Base-by-base conservation (phyloP, 1,284 basidiomycete genomes). In the Gymnopus androsaceus region DNA sequence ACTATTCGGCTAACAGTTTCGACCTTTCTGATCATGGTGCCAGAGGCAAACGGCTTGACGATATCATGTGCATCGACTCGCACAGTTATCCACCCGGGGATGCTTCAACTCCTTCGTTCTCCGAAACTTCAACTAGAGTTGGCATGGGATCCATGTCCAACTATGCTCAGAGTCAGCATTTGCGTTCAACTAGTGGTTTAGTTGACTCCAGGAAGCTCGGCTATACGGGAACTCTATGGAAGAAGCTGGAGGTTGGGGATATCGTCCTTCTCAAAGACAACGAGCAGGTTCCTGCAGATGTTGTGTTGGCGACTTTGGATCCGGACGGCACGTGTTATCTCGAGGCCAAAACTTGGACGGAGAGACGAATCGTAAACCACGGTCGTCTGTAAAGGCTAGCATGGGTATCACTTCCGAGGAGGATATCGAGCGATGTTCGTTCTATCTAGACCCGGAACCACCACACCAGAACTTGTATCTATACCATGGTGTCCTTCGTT, bases 201-300 rank as follows among this genome's bases (percentile, higher is more conserved):
- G 74, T 97, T n/a, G n/a, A 97, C 70, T 94, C 88, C 80, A 75
- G 74, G 45, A 83, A 84, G 94, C 0, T 83, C 87, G 0, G 88
- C 92, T 1, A 80, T 83, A 27, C 98, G 95, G 95, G 95, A 98
- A 98, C 96, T 3, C 76, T 98, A 1, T 99, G 96, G 96, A 98
- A 98, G 79, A 98, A 98, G 77, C 80, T 99, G 47, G 94, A 97
- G 70, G 95, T 98, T 4, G 96, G 96, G n/a, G 96, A 98, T 68
- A 74, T 98, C 23, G 92, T 99, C 23, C 75, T 98, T 2, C 77
- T 98, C 25, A 80, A 88, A 54, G 94, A 98, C 66, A 92, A 98
- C 69, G 96, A 98, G 58, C 94, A 97, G 72, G 88, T 98, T 6
- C 95, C 96, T 0, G 96, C 96, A 6, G 95, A 99, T 67, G 88